phyloP scores from a whole-genome alignment of 192 early-diverging fungal genomes.

The Coemansia sp. region DNA sequence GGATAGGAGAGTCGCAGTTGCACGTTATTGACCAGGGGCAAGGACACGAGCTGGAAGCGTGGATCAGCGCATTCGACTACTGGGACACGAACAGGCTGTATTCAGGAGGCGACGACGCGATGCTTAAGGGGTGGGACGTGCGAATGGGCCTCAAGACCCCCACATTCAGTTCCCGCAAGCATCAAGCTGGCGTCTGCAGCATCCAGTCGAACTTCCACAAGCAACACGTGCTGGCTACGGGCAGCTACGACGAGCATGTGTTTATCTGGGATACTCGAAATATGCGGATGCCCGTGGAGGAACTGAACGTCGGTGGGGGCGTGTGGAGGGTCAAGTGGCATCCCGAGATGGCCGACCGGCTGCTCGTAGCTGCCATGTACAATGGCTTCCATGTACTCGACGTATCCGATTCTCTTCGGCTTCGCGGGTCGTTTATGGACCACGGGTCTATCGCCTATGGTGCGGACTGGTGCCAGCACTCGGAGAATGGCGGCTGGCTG shows the following conservation, averaged over 20 bases:
- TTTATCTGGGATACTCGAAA: constrained; percentile 87
- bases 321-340: constrained; percentile 97
- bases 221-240: constrained; percentile 80
- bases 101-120: constrained; percentile 78
- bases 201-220: constrained; percentile 82
- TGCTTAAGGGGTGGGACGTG: constrained; percentile 86
- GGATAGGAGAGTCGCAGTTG: constrained; percentile 50
- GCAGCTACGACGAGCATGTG: constrained; percentile 90
- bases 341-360: constrained; percentile 57
- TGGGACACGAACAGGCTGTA: constrained; percentile 71
- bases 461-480: constrained; percentile 66
- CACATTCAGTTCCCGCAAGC: constrained; percentile 64
- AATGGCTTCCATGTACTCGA: constrained; percentile 82
- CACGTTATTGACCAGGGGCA: constrained; percentile 57
- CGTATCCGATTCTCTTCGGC: constrained; percentile 17
- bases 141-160: constrained; percentile 56
- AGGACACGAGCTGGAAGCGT: constrained; percentile 89
- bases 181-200: constrained; percentile 87
- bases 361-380: constrained; percentile 90
- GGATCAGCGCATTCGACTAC: constrained; percentile 90
- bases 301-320: constrained; percentile 75
- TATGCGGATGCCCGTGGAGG: constrained; percentile 71
- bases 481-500: constrained; percentile 25
- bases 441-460: constrained; percentile 78
- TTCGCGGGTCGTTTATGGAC: constrained; percentile 58